These are phyloP conservation scores for Candida incommunis DNA, from an alignment of 805 yeast genomes.

Conservation along the genomic window DNA sequence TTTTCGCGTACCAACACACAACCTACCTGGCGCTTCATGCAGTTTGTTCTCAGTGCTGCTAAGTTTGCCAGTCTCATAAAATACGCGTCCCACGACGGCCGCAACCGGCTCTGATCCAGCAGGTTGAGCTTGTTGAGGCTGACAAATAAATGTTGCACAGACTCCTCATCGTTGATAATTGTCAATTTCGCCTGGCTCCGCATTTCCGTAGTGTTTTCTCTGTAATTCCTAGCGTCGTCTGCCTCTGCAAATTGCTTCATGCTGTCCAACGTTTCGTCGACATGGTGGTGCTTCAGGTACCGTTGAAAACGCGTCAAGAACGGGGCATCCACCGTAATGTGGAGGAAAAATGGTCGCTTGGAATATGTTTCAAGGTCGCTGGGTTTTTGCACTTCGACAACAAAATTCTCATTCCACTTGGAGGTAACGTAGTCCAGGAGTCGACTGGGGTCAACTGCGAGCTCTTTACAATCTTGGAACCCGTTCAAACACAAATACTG, in stretches of 20 bases:
- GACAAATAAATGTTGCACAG: constrained; percentile 24
- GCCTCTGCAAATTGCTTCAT: constrained; percentile 25
- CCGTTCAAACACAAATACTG: constrained; percentile 42
- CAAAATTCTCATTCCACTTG: constrained; percentile 52
- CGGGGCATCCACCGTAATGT: constrained; percentile 67
- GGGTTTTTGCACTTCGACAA: constrained; percentile 33
- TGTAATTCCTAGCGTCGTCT: constrained; percentile 21
- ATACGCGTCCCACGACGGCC: constrained; percentile 95
- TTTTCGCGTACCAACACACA: constrained; percentile 82
- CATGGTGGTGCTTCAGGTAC: not conserved
- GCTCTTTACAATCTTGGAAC: constrained; percentile 23
- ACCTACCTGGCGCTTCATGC: constrained; percentile 96
- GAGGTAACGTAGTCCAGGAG: constrained; percentile 48
- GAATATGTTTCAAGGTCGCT: constrained; percentile 32
- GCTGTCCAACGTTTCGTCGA: constrained; percentile 2
- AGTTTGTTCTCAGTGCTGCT: constrained; percentile 85
- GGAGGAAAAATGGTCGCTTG: constrained; percentile 74
- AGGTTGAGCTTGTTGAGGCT: constrained; percentile 30
- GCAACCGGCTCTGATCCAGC: constrained; percentile 40
- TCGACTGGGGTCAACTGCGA: constrained; percentile 20
- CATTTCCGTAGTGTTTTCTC: constrained; percentile 25
- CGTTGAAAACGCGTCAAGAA: constrained; percentile 28
- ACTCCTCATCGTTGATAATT: constrained; percentile 35
- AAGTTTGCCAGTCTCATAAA: constrained; percentile 88
- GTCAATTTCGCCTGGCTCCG: constrained; percentile 38